A percentile compares a stretch with the other conserved stretches of the same genome.
phyloP scores from a whole-genome alignment of 805 yeast species.

The Candida stauntonica region DNA sequence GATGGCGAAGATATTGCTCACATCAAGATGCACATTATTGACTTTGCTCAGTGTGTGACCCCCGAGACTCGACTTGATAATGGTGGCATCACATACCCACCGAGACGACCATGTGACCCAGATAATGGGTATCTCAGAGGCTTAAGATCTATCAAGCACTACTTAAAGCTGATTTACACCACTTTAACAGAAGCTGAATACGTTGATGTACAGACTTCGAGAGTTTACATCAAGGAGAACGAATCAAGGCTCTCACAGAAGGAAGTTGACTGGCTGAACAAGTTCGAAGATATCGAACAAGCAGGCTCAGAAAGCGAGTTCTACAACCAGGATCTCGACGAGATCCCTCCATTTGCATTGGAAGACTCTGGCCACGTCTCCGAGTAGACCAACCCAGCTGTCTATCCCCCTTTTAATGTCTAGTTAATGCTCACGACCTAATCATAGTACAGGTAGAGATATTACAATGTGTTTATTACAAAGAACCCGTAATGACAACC shows the following conservation, averaged over 20 bases:
- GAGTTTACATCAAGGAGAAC: conserved; percentile 19
- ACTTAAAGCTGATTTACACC: conserved; percentile 57
- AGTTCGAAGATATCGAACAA: conserved; percentile 31
- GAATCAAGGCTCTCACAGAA: conserved; percentile 18
- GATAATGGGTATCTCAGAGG: conserved; percentile 90
- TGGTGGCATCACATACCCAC: conserved; percentile 59
- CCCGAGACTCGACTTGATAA: conserved; percentile 42
- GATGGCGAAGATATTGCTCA: conserved; percentile 50
- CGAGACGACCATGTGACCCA: conserved; percentile 53
- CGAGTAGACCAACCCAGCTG: conserved; percentile 12
- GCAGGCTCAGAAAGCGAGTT: conserved; percentile 29
- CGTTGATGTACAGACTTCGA: conserved; percentile 23
- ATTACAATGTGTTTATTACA: too few relatives aligned
- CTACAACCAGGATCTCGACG: conserved; percentile 17
- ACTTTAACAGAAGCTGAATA: conserved; percentile 44
- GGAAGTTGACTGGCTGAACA: conserved; percentile 36
- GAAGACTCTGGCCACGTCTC: conserved; percentile 27
- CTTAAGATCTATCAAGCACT: conserved; percentile 60
- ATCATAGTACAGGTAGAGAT: background rate
- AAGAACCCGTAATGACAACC: conserved; percentile 15
- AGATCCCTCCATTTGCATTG: conserved; percentile 24
- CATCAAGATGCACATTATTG: conserved; percentile 70
- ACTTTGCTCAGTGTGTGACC: conserved; percentile 90
- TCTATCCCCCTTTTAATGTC: background rate
- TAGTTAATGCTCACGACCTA: conserved; percentile 10